Evolutionary conservation across 2,329 filamentous ascomycete species (phyloP), one percentile per base, ranked within the genome.

Genomic region (Cryoendolithus antarcticus): DNA sequence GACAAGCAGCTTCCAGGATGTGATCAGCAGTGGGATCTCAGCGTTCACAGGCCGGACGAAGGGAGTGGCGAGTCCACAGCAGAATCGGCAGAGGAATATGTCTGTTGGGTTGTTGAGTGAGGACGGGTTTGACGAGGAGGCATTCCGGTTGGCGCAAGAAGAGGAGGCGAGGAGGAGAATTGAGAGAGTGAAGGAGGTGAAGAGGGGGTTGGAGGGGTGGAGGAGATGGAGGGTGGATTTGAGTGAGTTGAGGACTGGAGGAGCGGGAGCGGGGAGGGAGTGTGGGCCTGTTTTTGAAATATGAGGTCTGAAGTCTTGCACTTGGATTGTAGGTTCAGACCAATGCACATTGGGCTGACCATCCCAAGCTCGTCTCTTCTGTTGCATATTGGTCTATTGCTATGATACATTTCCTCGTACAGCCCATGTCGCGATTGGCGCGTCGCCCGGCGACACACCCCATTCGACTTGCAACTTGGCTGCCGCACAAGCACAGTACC

Each of bases 161-260:
- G 74, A 80, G 47, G 76, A 80, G 50, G 66, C 62, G 3, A 70
- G 65, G 55, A 71, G 70, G 58, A 62, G 75, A 42, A 63, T 78
- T n/a, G 75, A 79, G 58, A 66, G 75, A 57, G 70, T 77, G 2
- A 68, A 70, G 45, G 74, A 77, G 53, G 69, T 78, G 19, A 80
- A 80, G 66, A 61, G 68, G 38, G 73, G 74, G 7, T 54, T 80
- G 43, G 70, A 68, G 45, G 62, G 70, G 39, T 80, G 72, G 67
- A 69, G 71, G 45, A 74, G 72, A 2, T 80, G 74, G 74, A 66
- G 72, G 48, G 60, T 76, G 39, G 75, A 80, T 64, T 54, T 79
- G 46, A 73, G 76, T 28, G 75, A 79, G 56, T 61, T 71, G 37
- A 66, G 76, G 42, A 65, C 66, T 39, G 66, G 64, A 4, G 72